These are phyloP conservation scores for Mycena latifolia DNA, from an alignment of 768 basidiomycete species.

Conservation along the genomic window DNA sequence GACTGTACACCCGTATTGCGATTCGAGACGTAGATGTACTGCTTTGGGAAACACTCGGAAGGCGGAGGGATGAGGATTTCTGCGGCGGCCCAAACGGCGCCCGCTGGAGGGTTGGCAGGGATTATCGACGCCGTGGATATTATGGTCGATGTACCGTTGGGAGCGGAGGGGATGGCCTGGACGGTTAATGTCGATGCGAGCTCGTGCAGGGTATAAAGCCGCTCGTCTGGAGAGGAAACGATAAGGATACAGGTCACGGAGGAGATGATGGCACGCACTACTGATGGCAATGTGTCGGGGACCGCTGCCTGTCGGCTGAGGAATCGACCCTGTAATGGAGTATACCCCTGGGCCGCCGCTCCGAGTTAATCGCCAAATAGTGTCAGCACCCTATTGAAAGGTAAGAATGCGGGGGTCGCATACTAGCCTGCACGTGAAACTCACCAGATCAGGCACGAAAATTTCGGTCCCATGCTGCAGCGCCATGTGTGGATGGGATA, in stretches of 20 bases:
- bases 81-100: constrained; percentile 54
- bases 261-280: constrained; percentile 40
- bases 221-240: constrained; percentile 46
- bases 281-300: constrained; percentile 64
- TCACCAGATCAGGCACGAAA: constrained; percentile 74
- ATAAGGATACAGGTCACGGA: not conserved
- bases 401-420: not conserved
- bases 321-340: constrained; percentile 70
- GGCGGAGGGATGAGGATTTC: constrained; percentile 59
- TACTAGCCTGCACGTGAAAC: constrained; percentile 29
- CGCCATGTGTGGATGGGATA: constrained; percentile 78
- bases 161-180: constrained; percentile 54
- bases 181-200: constrained; percentile 58
- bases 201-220: constrained; percentile 60
- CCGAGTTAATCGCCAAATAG: constrained; percentile 72
- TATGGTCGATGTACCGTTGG: constrained; percentile 54
- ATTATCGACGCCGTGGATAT: constrained; percentile 54
- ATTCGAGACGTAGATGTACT: constrained; percentile 60
- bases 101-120: constrained; percentile 51
- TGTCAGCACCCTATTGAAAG: constrained; percentile 68
- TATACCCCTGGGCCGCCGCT: constrained; percentile 58
- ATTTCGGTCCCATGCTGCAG: constrained; percentile 67
- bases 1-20: constrained; percentile 54
- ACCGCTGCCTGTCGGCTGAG: constrained; percentile 72
- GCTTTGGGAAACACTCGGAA: constrained; percentile 47